A percentile compares a stretch with the other conserved stretches of the same genome.
These are phyloP conservation scores for Peronospora destructor DNA, from an alignment of 352 stramenopile genomes.

Conservation along the genomic window DNA sequence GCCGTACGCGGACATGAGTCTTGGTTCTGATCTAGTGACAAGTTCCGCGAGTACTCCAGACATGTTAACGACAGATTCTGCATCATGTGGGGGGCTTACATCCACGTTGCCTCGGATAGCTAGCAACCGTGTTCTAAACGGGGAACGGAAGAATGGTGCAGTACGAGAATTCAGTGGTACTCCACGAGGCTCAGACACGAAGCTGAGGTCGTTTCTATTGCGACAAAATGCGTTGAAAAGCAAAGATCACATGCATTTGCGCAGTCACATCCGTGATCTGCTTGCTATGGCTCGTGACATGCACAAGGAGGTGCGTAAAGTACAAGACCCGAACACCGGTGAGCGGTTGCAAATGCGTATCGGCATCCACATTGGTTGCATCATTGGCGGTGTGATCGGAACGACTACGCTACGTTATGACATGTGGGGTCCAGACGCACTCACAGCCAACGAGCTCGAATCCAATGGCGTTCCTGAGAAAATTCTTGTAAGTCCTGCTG, in stretches of 20 bases:
- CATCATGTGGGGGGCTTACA: not conserved
- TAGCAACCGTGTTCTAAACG: constrained; percentile 49
- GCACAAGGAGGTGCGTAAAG: constrained; percentile 80
- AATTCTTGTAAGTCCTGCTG: constrained; percentile 70
- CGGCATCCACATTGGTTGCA: constrained; percentile 83
- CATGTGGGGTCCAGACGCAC: constrained; percentile 80
- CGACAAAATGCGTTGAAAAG: constrained; percentile 68
- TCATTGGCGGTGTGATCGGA: constrained; percentile 84
- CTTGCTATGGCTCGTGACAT: constrained; percentile 80
- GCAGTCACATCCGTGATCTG: constrained; percentile 72
- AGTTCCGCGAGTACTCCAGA: constrained; percentile 17
- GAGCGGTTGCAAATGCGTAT: constrained; percentile 84
- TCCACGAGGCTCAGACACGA: constrained; percentile 7
- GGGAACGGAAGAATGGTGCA: constrained; percentile 23
- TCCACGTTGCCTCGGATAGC: constrained; percentile 18
- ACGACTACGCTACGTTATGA: constrained; percentile 84
- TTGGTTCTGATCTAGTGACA: constrained; percentile 40
- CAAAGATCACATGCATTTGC: constrained; percentile 77
- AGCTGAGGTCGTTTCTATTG: constrained; percentile 21
- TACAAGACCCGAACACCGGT: constrained; percentile 78
- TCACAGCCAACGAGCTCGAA: constrained; percentile 84
- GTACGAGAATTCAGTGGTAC: constrained; percentile 1
- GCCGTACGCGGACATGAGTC: constrained; percentile 83
- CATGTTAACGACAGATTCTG: constrained; percentile 20
- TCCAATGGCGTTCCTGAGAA: constrained; percentile 76